Evolutionary conservation across 1,139 yeast species (phyloP), one percentile per base, ranked within the genome.

Genomic region (Suhomyces bribrorum): DNA sequence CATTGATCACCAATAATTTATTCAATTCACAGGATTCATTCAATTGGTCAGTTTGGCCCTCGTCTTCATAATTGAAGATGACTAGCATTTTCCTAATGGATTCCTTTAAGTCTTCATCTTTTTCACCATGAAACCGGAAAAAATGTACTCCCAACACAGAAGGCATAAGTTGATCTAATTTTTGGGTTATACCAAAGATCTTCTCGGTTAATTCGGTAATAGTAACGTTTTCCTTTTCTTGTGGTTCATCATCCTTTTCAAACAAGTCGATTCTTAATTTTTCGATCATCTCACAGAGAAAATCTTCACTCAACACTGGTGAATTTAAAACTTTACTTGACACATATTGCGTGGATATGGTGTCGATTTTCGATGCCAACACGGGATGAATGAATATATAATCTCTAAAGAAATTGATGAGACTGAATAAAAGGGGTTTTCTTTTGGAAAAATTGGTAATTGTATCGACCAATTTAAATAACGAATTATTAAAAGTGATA

Each of bases 381-480:
- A 20, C 27, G 1, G 40, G 35, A 14, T 31, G 36, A 7, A 34
- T 22, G 9, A 28, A 32, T 6, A 43, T 11, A 17, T 43, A 37
- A 14, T 29, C 30, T 25, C 32, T 37, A 15, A 31, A 12, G 16
- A 36, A 34, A 2, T 23, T 24, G 11, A 45, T 13, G 2, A 55
- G 22, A n/a, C 54, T 45, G 9, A 50, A 43, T 2, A 65, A 32
- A 7, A 66, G 37, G 3, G 73, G 73, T 36, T 57, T 63, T 26
- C 67, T 45, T 11, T 34, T 15, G n/a, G 62, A 53, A 22, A 68
- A 48, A 18, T 56, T 55, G 3, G 62, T 53, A 14, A 68, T 20
- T 1, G 66, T 61, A 40, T 66, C 50, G 5, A 61, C 1, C 15
- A 70, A 49, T n/a, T 43, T 35, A 38, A 67, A 56, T 5, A 66